Percentiles rank a stretch among this genome's conserved stretches.
Conservation (phyloP, 2,329 filamentous ascomycete species). For the Aureobasidium sp. region DNA sequence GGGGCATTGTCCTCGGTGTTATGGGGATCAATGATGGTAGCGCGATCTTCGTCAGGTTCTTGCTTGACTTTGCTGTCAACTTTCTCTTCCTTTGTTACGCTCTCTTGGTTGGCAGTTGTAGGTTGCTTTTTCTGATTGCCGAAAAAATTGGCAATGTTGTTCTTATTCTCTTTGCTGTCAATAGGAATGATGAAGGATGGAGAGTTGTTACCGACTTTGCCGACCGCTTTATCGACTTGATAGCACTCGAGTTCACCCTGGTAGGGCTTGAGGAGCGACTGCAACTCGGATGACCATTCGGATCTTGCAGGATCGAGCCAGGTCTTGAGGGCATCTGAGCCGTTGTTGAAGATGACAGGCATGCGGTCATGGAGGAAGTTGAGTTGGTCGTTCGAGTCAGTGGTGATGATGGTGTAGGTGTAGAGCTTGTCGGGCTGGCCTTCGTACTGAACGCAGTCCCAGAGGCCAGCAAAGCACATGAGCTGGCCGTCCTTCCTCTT, state of each 20-base stretch:
- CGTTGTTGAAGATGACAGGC: conserved; percentile 83
- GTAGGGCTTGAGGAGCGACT: conserved; percentile 72
- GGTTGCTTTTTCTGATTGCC: conserved; percentile 46
- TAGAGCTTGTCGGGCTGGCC: conserved; percentile 64
- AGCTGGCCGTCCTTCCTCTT: conserved; percentile 74
- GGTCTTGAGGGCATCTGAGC: conserved; percentile 58
- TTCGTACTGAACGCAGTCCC: conserved; percentile 81
- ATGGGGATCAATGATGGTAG: conserved; percentile 36
- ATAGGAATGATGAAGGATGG: conserved; percentile 76
- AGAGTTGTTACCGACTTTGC: conserved; percentile 89
- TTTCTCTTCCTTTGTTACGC: conserved; percentile 26
- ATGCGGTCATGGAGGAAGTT: conserved; percentile 89
- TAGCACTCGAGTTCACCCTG: conserved; percentile 75
- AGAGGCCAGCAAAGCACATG: conserved; percentile 86
- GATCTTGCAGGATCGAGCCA: conserved; percentile 72
- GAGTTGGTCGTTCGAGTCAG: conserved; percentile 73
- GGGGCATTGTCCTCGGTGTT: conserved; percentile 48
- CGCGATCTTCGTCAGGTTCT: conserved; percentile 34
- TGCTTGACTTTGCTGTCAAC: conserved; percentile 31
- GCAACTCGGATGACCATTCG: conserved; percentile 73
- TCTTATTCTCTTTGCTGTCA: conserved; percentile 80
- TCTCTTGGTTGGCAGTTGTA: conserved; percentile 28
- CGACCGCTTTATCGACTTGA: conserved; percentile 79
- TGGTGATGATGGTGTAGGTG: conserved; percentile 93
- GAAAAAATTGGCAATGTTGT: conserved; percentile 93